These are phyloP conservation scores for Meyerozyma sp. DNA, from an alignment of 1,139 yeast genomes.

Conservation along the genomic window DNA sequence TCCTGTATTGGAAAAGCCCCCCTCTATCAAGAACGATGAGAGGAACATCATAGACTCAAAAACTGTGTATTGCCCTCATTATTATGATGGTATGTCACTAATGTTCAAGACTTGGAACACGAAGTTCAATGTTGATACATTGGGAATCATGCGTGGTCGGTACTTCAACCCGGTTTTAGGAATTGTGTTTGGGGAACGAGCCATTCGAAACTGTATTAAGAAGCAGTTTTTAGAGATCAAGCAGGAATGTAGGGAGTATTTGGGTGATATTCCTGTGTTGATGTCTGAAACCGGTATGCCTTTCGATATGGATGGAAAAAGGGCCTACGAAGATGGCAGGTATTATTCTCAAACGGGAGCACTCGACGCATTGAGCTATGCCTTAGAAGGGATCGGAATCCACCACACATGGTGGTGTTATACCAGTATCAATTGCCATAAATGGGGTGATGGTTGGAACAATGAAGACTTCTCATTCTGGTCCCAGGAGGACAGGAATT, in stretches of 20 bases:
- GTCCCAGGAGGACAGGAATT: slow-evolving; percentile 59
- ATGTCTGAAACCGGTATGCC: slow-evolving; percentile 98
- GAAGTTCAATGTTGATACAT: slow-evolving; percentile 75
- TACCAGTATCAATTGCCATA: slow-evolving; percentile 62
- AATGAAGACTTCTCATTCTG: slow-evolving; percentile 88
- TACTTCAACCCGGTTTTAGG: slow-evolving; percentile 75
- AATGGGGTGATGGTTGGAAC: slow-evolving; percentile 90
- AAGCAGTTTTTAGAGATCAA: slow-evolving; percentile 63
- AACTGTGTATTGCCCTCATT: slow-evolving; percentile 81
- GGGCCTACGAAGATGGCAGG: slow-evolving; percentile 59
- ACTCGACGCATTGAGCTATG: slow-evolving; percentile 74
- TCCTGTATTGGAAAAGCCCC: slow-evolving; percentile 80
- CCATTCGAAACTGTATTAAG: slow-evolving; percentile 66
- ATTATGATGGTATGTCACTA: slow-evolving; percentile 87
- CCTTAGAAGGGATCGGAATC: slow-evolving; percentile 66
- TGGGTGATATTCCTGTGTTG: slow-evolving; percentile 67
- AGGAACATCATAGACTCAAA: slow-evolving; percentile 50
- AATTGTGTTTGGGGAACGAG: slow-evolving; percentile 71
- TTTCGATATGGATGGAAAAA: slow-evolving; percentile 80
- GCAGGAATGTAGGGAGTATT: slow-evolving; percentile 50
- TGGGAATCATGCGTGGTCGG: slow-evolving; percentile 80
- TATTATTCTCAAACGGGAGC: slow-evolving; percentile 74
- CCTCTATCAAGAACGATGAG: slow-evolving; percentile 49
- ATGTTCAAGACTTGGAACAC: slow-evolving; percentile 85
- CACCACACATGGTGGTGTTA: slow-evolving; percentile 87